Percentiles rank a stretch among this genome's conserved stretches.
Conservation (phyloP, 495 filamentous ascomycete genomes). For the Entonaema liquescens region DNA sequence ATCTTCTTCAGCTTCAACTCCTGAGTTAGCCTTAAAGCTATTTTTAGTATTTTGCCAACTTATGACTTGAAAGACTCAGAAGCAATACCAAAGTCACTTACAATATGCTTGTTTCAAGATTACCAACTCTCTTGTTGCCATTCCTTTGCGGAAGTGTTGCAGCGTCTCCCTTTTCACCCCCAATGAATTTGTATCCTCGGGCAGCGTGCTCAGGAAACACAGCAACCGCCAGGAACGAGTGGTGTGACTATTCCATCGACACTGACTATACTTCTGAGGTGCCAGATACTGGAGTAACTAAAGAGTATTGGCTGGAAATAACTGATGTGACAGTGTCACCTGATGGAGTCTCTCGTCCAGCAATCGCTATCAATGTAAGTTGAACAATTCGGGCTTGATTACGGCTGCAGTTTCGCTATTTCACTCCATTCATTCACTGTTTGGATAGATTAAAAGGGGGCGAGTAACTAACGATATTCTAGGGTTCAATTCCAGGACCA, state of each 20-base stretch:
- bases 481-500: constrained; percentile 55
- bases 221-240: constrained; percentile 47
- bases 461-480: not conserved
- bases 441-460: not conserved
- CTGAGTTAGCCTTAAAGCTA: not conserved
- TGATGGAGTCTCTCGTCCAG: constrained; percentile 56
- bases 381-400: not conserved
- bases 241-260: constrained; percentile 58
- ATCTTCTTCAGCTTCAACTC: constrained; percentile 10
- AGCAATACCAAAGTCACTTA: not conserved
- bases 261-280: constrained; percentile 61
- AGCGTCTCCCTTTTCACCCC: constrained; percentile 30
- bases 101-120: constrained; percentile 34
- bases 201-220: constrained; percentile 52
- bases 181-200: constrained; percentile 38
- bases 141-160: constrained; percentile 17
- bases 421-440: not conserved
- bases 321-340: constrained; percentile 56
- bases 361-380: constrained; percentile 53
- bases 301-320: constrained; percentile 57
- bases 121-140: constrained; percentile 23
- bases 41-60: constrained; percentile 5
- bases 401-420: not conserved
- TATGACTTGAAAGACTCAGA: not conserved
- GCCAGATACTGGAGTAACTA: constrained; percentile 58